Evolutionary conservation across 1,139 yeast genomes (phyloP), one percentile per base, ranked within the genome.

Genomic region (Wickerhamomyces sp.): DNA sequence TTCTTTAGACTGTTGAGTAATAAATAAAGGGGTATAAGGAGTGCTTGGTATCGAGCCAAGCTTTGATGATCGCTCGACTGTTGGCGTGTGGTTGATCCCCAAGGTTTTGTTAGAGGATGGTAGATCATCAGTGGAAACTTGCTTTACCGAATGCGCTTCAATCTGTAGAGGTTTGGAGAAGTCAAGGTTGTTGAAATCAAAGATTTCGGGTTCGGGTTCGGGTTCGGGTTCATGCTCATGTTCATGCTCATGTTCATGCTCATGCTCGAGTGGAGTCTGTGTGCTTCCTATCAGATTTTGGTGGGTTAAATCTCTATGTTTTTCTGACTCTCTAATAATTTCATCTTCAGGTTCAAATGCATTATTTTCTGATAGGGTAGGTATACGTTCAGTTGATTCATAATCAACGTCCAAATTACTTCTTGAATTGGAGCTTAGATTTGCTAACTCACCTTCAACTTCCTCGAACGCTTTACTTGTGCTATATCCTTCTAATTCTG

Each of bases 391-490:
- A 17, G 9, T 12, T 15, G 34, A n/a, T 22, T 14, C 20, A 9
- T 22, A 6, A 15, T 8, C 28, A 15, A 9, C 4, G 5, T 6
- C 20, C 9, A 16, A 16, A 16, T 5, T 9, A 10, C 13, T 15
- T 16, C 21, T 22, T 8, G 37, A 28, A 13, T 12, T 24, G 12
- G 28, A 15, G 2, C 29, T 34, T 19, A 52, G 22, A 6, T 33
- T 33, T 12, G 42, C 51, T 31, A 50, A 29, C 24, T 49, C 48
- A n/a, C 30, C 37, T 37, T 47, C 48, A 19, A 48, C 35, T 15
- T 52, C 49, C 29, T 38, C 30, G 16, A 36, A 48, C 4, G 35
- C 39, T 15, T 37, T 35, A 3, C 28, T 28, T 10, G 38, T 24
- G 12, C 18, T 10, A 19, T 27, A 12, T 5, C 7, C 24, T 4